phyloP scores from a whole-genome alignment of 306 rosid genomes.

The Gynostemma pentaphyllum region DNA sequence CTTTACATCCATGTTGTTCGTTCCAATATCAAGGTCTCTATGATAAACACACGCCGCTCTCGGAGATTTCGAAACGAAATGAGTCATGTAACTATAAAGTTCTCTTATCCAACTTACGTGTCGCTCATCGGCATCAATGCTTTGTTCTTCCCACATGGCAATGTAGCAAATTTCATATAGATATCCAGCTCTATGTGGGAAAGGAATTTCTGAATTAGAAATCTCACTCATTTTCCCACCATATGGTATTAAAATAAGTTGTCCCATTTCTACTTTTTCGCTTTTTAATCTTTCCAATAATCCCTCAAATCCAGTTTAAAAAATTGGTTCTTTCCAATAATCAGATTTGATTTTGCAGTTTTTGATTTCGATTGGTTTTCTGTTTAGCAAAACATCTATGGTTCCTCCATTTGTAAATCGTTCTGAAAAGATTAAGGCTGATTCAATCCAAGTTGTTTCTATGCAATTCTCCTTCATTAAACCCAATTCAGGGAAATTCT shows the following conservation, averaged over 20 bases:
- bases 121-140: conserved; percentile 16
- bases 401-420: conserved; percentile 23
- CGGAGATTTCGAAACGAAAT: conserved; percentile 49
- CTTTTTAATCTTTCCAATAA: conserved; percentile 29
- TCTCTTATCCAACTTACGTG: conserved; percentile 60
- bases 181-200: conserved; percentile 56
- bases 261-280: conserved; percentile 21
- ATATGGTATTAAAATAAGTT: conserved; percentile 47
- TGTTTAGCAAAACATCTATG: conserved; percentile 27
- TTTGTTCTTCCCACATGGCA: conserved; percentile 28
- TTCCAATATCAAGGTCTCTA: conserved; percentile 72
- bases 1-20: conserved; percentile 30
- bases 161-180: conserved; percentile 48
- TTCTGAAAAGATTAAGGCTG: conserved; percentile 32
- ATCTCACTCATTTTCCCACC: conserved; percentile 62
- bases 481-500: conserved; percentile 47
- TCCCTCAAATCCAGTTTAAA: conserved; percentile 21
- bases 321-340: conserved; percentile 37
- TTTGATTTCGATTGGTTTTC: conserved; percentile 18
- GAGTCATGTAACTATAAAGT: conserved; percentile 56
- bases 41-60: conserved; percentile 65
- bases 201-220: conserved; percentile 40
- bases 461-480: conserved; percentile 28
- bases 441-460: conserved; percentile 58
- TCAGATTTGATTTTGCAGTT: conserved; percentile 65